phyloP scores from a whole-genome alignment of 2,329 filamentous ascomycete genomes.

The Paraphoma sp. region DNA sequence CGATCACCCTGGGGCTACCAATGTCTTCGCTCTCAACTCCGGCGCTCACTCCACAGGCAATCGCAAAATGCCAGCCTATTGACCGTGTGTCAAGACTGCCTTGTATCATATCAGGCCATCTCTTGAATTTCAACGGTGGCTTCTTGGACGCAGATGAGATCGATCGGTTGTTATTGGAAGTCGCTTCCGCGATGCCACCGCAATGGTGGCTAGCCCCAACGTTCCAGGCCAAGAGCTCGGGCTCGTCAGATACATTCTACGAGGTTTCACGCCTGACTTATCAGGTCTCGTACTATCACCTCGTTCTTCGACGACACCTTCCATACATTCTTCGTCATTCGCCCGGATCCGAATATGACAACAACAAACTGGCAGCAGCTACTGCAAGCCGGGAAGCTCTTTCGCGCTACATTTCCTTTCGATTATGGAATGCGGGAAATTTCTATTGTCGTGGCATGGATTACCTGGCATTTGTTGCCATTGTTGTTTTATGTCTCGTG shows the following conservation, averaged over 20 bases:
- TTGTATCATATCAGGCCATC: conserved; percentile 40
- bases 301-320: conserved; percentile 22
- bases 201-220: conserved; percentile 31
- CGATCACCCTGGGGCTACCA: conserved; percentile 51
- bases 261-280: conserved; percentile 15
- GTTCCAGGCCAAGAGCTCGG: not conserved
- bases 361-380: conserved; percentile 22
- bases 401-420: conserved; percentile 17
- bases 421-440: conserved; percentile 6
- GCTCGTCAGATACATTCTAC: conserved; percentile 1
- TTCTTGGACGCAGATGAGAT: conserved; percentile 27
- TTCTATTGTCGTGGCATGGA: conserved; percentile 23
- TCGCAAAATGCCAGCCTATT: conserved; percentile 27
- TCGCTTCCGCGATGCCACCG: conserved; percentile 19
- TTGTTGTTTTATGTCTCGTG: conserved; percentile 17
- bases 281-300: conserved; percentile 22
- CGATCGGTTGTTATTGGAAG: conserved; percentile 20
- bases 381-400: conserved; percentile 24
- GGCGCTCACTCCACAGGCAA: conserved; percentile 13
- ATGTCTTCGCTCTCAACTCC: conserved; percentile 31
- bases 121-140: conserved; percentile 35
- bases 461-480: conserved; percentile 28
- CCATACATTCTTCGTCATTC: conserved; percentile 19
- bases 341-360: conserved; percentile 8
- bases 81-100: conserved; percentile 43